These are phyloP conservation scores for Phialophora tarda DNA, from an alignment of 2,329 filamentous ascomycete species.

Conservation along the genomic window DNA sequence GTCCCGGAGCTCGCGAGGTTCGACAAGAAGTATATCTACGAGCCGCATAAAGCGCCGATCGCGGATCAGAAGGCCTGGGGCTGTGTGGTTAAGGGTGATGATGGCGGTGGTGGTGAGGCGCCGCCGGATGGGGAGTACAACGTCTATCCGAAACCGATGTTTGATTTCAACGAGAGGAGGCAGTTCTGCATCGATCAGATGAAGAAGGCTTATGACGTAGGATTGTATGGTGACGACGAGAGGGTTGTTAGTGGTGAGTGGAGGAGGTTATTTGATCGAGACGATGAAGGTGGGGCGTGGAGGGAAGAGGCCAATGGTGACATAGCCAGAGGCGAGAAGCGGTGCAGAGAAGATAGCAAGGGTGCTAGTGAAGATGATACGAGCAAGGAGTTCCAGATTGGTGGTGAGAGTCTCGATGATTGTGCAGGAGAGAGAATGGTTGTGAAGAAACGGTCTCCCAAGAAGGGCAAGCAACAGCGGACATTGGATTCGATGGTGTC, in stretches of 20 bases:
- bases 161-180: slow-evolving; percentile 71
- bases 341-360: slow-evolving; percentile 10
- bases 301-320: slow-evolving; percentile 33
- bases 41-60: slow-evolving; percentile 76
- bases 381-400: slow-evolving; percentile 21
- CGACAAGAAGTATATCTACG: slow-evolving; percentile 74
- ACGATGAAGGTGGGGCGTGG: slow-evolving; percentile 47
- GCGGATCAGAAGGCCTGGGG: slow-evolving; percentile 72
- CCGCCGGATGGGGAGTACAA: slow-evolving; percentile 41
- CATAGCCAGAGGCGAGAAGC: slow-evolving; percentile 24
- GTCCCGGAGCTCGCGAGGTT: slow-evolving; percentile 69
- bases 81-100: slow-evolving; percentile 65
- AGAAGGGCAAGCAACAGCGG: slow-evolving; percentile 21
- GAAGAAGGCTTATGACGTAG: slow-evolving; percentile 72
- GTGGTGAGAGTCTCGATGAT: slow-evolving; percentile 19
- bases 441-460: slow-evolving; percentile 12
- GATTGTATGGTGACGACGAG: slow-evolving; percentile 67
- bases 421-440: slow-evolving; percentile 11
- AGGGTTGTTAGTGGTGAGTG: slow-evolving; percentile 67
- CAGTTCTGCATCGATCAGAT: slow-evolving; percentile 68
- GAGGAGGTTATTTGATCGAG: slow-evolving; percentile 56
- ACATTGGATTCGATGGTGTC: slow-evolving; percentile 30
- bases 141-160: slow-evolving; percentile 75
- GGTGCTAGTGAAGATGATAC: background rate
- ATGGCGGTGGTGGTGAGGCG: slow-evolving; percentile 41